Conservation (phyloP, 306 rosid species). For the Cucumis sativus region DNA sequence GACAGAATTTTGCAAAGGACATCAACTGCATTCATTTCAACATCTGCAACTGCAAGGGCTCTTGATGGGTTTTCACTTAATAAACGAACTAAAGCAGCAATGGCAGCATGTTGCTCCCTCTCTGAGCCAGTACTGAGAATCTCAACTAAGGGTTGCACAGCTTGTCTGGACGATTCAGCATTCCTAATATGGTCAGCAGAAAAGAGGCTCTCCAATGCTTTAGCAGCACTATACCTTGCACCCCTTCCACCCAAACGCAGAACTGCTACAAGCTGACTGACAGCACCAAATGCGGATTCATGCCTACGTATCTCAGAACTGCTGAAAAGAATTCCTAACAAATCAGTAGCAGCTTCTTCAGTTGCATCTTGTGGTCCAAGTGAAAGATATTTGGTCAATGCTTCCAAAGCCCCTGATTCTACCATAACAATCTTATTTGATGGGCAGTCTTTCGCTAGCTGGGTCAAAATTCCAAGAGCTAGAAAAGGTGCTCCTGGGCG, state of each 20-base stretch:
- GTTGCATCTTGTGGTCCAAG: constrained; percentile 95
- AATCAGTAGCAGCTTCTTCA: constrained; percentile 95
- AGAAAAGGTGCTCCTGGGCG: constrained; percentile 98
- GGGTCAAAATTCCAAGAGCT: constrained; percentile 83
- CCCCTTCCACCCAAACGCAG: constrained; percentile 94
- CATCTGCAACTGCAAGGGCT: constrained; percentile 95
- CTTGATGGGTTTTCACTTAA: constrained; percentile 94
- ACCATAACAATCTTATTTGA: constrained; percentile 91
- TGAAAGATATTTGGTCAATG: constrained; percentile 87
- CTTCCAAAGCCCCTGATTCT: constrained; percentile 93
- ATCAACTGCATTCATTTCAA: constrained; percentile 98
- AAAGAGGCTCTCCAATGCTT: constrained; percentile 93
- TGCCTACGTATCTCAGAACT: constrained; percentile 92
- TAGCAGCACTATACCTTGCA: constrained; percentile 92
- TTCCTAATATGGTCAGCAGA: constrained; percentile 94
- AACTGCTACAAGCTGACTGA: constrained; percentile 96
- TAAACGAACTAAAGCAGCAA: constrained; percentile 86
- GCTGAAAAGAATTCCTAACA: constrained; percentile 84
- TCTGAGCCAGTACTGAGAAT: constrained; percentile 91
- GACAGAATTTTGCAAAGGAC: constrained; percentile 96
- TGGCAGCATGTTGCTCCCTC: constrained; percentile 96
- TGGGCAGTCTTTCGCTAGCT: constrained; percentile 76
- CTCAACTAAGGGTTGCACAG: constrained; percentile 97
- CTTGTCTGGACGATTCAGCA: constrained; percentile 87
- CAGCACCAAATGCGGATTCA: constrained; percentile 88